Conservation (phyloP, 306 rosid species). For the Echinosophora koreensis region DNA sequence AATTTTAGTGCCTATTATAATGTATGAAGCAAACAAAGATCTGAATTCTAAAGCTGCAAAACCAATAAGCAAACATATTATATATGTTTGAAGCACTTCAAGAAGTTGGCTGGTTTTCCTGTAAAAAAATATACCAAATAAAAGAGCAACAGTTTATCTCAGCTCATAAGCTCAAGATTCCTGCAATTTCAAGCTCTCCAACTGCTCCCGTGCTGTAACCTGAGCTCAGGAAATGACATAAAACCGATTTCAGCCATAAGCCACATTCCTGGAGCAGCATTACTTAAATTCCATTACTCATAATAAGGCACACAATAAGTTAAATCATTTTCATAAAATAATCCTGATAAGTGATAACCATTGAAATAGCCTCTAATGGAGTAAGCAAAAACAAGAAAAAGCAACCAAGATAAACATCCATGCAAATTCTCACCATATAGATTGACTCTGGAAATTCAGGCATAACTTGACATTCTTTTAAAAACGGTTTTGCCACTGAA, state of each 20-base stretch:
- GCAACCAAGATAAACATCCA: not conserved
- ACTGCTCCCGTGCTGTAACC: conserved; percentile 40
- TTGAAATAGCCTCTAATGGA: conserved; percentile 25
- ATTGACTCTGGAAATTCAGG: conserved; percentile 9
- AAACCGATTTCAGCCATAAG: conserved; percentile 35
- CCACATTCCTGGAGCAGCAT: conserved; percentile 1
- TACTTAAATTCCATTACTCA: not conserved
- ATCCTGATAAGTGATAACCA: conserved; percentile 23
- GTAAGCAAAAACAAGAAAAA: conserved; percentile 8
- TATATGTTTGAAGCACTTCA: not conserved
- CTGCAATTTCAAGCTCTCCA: conserved; percentile 49
- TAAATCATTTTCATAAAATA: conserved; percentile 11
- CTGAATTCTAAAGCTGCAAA: conserved; percentile 15
- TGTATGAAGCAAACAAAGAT: conserved; percentile 22
- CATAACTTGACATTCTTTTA: not conserved
- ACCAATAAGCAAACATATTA: conserved; percentile 27
- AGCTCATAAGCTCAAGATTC: conserved; percentile 39
- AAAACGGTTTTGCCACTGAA: not conserved
- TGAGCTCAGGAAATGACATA: conserved; percentile 37
- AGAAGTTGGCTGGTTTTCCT: conserved; percentile 11
- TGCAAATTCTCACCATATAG: conserved; percentile 25
- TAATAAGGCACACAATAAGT: conserved; percentile 9
- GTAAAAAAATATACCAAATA: not conserved
- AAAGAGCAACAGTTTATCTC: conserved; percentile 3
- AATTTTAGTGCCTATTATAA: not conserved